phyloP scores from a whole-genome alignment of 805 yeast genomes.

The Kazachstania kunashirensis region DNA sequence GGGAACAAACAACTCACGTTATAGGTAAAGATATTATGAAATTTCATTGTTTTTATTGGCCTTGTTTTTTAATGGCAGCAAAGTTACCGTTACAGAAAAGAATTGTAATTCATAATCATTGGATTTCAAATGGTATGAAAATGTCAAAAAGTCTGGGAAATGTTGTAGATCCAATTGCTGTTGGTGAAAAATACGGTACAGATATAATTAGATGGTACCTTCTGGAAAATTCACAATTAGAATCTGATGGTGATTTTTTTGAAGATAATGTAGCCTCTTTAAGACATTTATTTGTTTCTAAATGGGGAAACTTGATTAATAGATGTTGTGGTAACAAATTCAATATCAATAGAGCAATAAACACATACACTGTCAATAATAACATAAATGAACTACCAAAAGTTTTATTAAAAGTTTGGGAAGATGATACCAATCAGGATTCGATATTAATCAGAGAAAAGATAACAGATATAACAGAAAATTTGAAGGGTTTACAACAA shows the following conservation, averaged over 20 bases:
- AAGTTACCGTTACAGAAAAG: constrained; percentile 58
- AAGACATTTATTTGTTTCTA: constrained; percentile 64
- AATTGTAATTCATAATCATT: constrained; percentile 85
- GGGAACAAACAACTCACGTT: constrained; percentile 52
- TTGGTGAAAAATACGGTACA: constrained; percentile 53
- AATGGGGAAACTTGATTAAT: constrained; percentile 69
- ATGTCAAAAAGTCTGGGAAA: constrained; percentile 93
- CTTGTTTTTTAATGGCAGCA: constrained; percentile 80
- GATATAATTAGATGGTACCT: constrained; percentile 69
- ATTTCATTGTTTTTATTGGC: constrained; percentile 93
- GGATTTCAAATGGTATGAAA: constrained; percentile 82
- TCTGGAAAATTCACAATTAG: constrained; percentile 64
- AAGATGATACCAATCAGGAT: neutral
- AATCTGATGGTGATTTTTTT: constrained; percentile 70
- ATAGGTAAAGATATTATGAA: constrained; percentile 86
- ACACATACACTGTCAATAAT: constrained; percentile 14
- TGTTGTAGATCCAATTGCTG: constrained; percentile 81
- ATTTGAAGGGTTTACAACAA: neutral
- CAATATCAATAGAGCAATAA: constrained; percentile 38
- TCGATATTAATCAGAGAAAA: neutral
- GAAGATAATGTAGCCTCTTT: constrained; percentile 42
- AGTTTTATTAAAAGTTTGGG: neutral
- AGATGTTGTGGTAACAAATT: constrained; percentile 69
- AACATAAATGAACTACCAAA: constrained; percentile 2
- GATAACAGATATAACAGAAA: neutral